Base-by-base conservation (phyloP, 1,284 basidiomycete genomes). In the Moesziomyces globuligerus region DNA sequence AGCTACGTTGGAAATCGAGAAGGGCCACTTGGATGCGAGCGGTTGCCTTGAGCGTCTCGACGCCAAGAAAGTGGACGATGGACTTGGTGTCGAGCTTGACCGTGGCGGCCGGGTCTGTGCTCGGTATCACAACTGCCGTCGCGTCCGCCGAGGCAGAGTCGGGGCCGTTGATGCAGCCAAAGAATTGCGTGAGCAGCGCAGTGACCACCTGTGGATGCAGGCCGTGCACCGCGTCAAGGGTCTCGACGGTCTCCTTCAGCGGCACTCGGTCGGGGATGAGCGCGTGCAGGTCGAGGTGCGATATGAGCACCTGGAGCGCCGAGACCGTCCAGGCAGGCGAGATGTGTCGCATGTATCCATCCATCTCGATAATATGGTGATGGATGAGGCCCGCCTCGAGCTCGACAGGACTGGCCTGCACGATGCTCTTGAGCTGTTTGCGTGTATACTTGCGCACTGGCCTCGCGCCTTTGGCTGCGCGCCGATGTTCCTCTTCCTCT, bases 381-480 rank as follows among this genome's bases (percentile, higher is more conserved):
- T 57, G 46, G 9, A 60, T 41, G 18, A 77, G 48, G 4, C 75
- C 80, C 10, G 56, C 32, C 9, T 53, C 48, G 18, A 81, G 59
- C 46, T 80, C 80, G 1, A 26, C 47, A 2, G 75, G 72, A 36
- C 74, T 76, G 0, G 80, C 76, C 41, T 81, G 80, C 13, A 81
- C 76, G 25, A 81, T 67, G 34, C 69, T 74, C 29, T 65, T 58
- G 17, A 81, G 57, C 53, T 81, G 72, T 29, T 57, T 58, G 37
- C 67, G 61, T n/a, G 72, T 79, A 52, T 80, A 81, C 32, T 56
- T 71, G 28, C 73, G 45, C 18, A 48, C 48, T 2, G 50, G 48
- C 23, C 50, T 39, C 15, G 50, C 42, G 20, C 25, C 23, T 8
- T 46, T 18, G 24, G 42, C 41, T 11, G 24, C 48, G 9, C 24